These are phyloP conservation scores for Mycena filopes DNA, from an alignment of 768 basidiomycete genomes.

Conservation along the genomic window DNA sequence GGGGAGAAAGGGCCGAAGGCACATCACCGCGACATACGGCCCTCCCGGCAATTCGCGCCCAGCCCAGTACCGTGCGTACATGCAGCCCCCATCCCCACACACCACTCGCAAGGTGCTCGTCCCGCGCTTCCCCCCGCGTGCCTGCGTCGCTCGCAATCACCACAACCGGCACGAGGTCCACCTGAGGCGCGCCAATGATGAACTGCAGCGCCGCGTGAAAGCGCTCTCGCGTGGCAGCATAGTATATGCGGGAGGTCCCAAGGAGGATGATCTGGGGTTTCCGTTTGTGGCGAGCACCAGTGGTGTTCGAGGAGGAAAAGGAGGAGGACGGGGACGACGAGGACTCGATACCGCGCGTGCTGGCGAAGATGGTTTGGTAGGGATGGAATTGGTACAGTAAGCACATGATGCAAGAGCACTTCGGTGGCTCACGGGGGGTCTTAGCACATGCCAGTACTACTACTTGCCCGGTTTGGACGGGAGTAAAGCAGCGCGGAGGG, in stretches of 20 bases:
- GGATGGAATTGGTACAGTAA: too few relatives aligned
- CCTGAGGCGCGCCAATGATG: constrained; percentile 55
- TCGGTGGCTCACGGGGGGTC: too few relatives aligned
- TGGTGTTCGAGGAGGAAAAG: constrained; percentile 20
- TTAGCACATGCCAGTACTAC: too few relatives aligned
- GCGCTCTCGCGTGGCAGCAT: constrained; percentile 69
- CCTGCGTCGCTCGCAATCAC: constrained; percentile 88
- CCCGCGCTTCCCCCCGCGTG: constrained; percentile 72
- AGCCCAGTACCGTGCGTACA: constrained; percentile 75
- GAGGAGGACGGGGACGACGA: constrained; percentile 26
- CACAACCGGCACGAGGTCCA: constrained; percentile 71
- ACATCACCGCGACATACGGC: constrained; percentile 84
- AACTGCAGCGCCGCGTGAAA: constrained; percentile 79
- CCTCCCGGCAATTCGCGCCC: constrained; percentile 74
- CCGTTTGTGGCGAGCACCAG: neutral
- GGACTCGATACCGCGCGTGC: constrained; percentile 14
- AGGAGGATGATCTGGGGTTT: constrained; percentile 77
- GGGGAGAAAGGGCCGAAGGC: constrained; percentile 1
- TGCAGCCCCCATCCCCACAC: constrained; percentile 68
- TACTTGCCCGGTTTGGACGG: too few relatives aligned
- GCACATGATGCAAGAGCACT: too few relatives aligned
- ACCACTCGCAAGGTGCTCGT: constrained; percentile 55
- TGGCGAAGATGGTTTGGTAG: constrained; percentile 63
- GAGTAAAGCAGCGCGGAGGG: too few relatives aligned
- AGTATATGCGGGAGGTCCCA: constrained; percentile 91